A percentile compares a stretch with the other conserved stretches of the same genome.
Conservation (phyloP, 192 early-diverging fungal genomes). For the Entrophospora sp. region DNA sequence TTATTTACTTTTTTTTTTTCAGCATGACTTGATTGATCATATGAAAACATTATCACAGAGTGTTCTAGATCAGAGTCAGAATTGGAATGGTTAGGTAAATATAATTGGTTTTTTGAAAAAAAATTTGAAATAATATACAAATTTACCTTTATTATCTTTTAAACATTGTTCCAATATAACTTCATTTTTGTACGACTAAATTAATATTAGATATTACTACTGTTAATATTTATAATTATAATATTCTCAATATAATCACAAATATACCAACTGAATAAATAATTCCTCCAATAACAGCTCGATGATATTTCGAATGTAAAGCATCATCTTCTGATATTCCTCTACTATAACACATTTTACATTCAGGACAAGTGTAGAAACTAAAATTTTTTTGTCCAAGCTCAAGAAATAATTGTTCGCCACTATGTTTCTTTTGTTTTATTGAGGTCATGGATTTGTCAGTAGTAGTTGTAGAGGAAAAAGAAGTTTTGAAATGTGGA, state of each 20-base stretch:
- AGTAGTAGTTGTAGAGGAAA: background rate
- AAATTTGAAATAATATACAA: too few species aligned
- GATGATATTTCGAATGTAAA: conserved; percentile 35
- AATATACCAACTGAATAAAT: conserved; percentile 26
- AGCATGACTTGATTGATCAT: conserved; percentile 23
- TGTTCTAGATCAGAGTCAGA: too few species aligned
- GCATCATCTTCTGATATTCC: conserved; percentile 34
- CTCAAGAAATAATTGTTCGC: conserved; percentile 21
- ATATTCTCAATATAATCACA: background rate
- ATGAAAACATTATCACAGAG: conserved; percentile 29
- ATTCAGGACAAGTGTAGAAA: conserved; percentile 31
- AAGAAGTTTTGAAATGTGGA: background rate
- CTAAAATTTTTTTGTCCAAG: conserved; percentile 25
- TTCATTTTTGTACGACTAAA: conserved; percentile 34
- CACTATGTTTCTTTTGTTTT: background rate
- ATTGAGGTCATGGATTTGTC: background rate
- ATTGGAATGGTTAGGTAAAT: too few species aligned
- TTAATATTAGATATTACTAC: background rate
- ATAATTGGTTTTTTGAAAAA: too few species aligned
- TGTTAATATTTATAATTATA: background rate
- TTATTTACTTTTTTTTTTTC: conserved; percentile 32
- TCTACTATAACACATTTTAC: conserved; percentile 34
- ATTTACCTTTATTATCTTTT: conserved; percentile 4
- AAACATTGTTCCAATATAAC: conserved; percentile 21
- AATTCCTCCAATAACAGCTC: conserved; percentile 29